Conservation (phyloP, 306 rosid species). For the Elaeagnus macrophylla region DNA sequence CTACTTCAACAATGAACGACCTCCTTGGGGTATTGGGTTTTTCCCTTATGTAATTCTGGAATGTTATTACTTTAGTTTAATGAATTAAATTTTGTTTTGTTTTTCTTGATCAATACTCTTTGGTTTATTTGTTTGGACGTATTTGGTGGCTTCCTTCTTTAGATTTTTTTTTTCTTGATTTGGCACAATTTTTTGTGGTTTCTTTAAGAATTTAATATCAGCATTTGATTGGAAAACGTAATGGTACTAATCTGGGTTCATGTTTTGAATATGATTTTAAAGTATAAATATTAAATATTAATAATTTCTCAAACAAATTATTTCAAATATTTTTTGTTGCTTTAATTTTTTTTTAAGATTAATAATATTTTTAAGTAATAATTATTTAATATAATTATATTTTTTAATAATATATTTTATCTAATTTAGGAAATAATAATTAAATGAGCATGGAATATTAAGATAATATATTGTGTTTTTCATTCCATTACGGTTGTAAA, state of each 20-base stretch:
- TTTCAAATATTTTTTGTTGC: too few relatives aligned
- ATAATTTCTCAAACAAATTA: too few relatives aligned
- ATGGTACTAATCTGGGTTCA: neutral
- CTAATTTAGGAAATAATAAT: too few relatives aligned
- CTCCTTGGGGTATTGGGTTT: slow-evolving; percentile 54
- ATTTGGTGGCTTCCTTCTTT: slow-evolving; percentile 19
- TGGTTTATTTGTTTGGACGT: slow-evolving; percentile 11
- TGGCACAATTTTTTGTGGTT: neutral
- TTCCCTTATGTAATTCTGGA: neutral
- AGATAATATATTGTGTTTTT: too few relatives aligned
- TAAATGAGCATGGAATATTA: too few relatives aligned
- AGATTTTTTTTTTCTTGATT: slow-evolving; percentile 33
- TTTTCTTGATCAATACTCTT: neutral
- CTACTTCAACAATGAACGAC: slow-evolving; percentile 63
- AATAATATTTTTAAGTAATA: too few relatives aligned
- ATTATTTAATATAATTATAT: too few relatives aligned
- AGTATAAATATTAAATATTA: too few relatives aligned
- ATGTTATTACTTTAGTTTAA: neutral
- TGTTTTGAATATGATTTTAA: neutral
- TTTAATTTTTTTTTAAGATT: too few relatives aligned
- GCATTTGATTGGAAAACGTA: neutral
- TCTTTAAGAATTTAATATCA: slow-evolving; percentile 7
- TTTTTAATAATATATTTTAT: too few relatives aligned
- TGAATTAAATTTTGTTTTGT: neutral
- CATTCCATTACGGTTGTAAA: too few relatives aligned